Evolutionary conservation across 1,139 yeast species (phyloP).

Genomic region (Taphrina confusa): DNA sequence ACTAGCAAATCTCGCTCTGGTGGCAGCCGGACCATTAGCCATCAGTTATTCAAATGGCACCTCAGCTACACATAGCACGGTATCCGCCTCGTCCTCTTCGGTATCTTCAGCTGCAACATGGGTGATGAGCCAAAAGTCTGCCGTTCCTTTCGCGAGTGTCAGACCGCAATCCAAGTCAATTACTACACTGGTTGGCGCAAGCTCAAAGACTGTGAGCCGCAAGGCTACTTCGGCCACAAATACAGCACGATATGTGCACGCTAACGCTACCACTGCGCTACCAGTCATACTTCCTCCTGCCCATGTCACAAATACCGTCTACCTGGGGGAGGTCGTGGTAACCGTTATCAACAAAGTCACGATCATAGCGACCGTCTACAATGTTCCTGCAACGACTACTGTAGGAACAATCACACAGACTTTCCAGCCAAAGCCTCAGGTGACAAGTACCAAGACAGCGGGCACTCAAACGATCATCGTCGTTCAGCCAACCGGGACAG

Average conservation of each 20-base stretch:
- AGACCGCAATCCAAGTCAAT: no score
- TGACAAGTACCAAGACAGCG: not conserved
- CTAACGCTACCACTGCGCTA: no score
- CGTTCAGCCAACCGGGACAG: not conserved
- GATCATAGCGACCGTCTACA: not conserved
- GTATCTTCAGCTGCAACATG: no score
- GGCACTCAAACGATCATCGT: not conserved
- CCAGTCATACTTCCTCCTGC: not conserved
- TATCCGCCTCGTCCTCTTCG: no score
- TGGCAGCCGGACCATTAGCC: conserved; percentile 4
- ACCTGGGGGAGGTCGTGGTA: conserved; percentile 8
- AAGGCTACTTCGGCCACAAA: no score
- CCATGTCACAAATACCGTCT: not conserved
- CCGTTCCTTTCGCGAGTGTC: no score
- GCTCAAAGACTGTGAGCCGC: no score
- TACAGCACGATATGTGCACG: no score
- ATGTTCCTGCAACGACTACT: conserved; percentile 3
- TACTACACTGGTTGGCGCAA: no score
- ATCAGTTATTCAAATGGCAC: not conserved
- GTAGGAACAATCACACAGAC: not conserved
- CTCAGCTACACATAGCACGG: not conserved
- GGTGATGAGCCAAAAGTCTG: no score
- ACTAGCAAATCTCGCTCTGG: not conserved
- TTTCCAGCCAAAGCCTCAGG: not conserved
- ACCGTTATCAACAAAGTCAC: conserved; percentile 1